Evolutionary conservation across 1,284 basidiomycete species (phyloP).

Genomic region (Neotropicomus parvogracilis): DNA sequence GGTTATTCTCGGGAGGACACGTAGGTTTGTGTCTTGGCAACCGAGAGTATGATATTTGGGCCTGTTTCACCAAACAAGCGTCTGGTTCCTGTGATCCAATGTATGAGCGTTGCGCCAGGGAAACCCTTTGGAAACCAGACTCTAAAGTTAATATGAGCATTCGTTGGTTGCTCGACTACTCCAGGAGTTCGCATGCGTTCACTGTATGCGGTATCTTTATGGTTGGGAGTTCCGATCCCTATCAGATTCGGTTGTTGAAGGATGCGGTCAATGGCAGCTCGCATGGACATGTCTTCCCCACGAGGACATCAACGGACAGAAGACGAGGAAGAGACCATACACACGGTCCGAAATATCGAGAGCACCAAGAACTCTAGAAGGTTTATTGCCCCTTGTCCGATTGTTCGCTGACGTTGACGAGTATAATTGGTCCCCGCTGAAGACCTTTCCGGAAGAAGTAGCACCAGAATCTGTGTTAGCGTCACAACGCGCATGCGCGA

Average conservation of each 20-base stretch:
- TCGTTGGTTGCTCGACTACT: neutral
- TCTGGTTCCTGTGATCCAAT: constrained; percentile 8
- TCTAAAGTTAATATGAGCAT: constrained; percentile 1
- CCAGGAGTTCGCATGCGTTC: neutral
- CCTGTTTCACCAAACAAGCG: neutral
- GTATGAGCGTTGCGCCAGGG: constrained; percentile 5
- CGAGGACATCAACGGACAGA: constrained; percentile 6
- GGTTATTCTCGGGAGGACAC: neutral
- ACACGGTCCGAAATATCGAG: constrained; percentile 30
- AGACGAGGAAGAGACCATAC: constrained; percentile 6
- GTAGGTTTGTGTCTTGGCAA: neutral
- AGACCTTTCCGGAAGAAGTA: neutral
- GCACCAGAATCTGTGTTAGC: neutral
- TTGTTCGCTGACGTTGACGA: neutral
- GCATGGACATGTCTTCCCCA: constrained; percentile 23
- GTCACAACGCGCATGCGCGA: constrained; percentile 27
- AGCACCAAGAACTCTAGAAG: constrained; percentile 26
- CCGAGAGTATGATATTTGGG: neutral
- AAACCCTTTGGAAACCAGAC: constrained; percentile 12
- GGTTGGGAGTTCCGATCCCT: constrained; percentile 11
- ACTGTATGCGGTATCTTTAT: neutral
- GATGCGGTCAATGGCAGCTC: constrained; percentile 30
- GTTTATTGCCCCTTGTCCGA: constrained; percentile 6
- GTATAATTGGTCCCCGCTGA: constrained; percentile 3
- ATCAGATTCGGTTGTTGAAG: constrained; percentile 23